Evolutionary conservation across 164 flowering plant species (phyloP).

Genomic region (Nelumbo lutea): DNA sequence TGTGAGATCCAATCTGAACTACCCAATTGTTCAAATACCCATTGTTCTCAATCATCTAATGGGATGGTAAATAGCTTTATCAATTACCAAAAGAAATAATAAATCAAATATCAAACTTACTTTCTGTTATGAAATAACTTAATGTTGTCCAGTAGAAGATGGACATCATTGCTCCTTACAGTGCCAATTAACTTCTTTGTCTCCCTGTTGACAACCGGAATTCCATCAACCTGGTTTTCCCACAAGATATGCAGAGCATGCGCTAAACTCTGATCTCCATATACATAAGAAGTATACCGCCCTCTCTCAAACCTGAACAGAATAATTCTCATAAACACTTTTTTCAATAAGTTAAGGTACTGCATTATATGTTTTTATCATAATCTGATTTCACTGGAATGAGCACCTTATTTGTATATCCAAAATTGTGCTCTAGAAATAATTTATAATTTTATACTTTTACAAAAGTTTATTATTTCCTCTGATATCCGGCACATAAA

Average conservation of each 20-base stretch:
- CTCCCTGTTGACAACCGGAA: conserved; percentile 27
- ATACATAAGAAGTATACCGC: conserved; percentile 13
- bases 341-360: neutral
- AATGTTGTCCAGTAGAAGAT: conserved; percentile 26
- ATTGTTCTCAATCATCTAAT: no score
- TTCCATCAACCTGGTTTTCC: conserved; percentile 22
- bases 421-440: no score
- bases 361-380: no score
- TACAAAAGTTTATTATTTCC: no score
- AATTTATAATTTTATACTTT: no score
- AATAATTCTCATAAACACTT: neutral
- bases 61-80: no score
- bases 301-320: conserved; percentile 23
- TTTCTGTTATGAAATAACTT: conserved; percentile 23
- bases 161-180: conserved; percentile 29
- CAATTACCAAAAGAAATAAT: neutral
- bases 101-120: conserved; percentile 14
- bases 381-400: no score
- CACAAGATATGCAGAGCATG: conserved; percentile 25
- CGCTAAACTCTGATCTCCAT: conserved; percentile 32
- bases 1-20: no score
- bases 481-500: no score
- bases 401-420: no score
- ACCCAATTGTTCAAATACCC: no score
- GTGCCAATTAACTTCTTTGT: conserved; percentile 30